These are phyloP conservation scores for Goffeauzyma gilvescens DNA, from an alignment of 768 basidiomycete species.

Conservation along the genomic window DNA sequence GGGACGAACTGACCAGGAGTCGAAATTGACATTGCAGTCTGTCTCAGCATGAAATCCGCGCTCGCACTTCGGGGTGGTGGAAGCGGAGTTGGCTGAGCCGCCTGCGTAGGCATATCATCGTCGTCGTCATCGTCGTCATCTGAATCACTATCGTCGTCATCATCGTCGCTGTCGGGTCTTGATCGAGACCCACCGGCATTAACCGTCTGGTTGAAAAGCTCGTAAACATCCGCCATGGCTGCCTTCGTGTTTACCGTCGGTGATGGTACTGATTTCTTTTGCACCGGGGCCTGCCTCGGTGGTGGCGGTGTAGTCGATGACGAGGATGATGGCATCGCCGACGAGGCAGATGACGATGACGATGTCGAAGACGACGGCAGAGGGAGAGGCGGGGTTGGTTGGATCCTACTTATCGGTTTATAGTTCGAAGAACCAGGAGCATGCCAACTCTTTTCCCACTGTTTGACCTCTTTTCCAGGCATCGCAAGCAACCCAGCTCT, in stretches of 20 bases:
- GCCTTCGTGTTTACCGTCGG: conserved; percentile 94
- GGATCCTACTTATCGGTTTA: too few species aligned
- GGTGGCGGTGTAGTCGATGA: too few species aligned
- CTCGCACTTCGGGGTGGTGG: conserved; percentile 15
- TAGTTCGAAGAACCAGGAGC: too few species aligned
- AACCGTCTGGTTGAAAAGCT: conserved; percentile 61
- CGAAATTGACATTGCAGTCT: conserved; percentile 19
- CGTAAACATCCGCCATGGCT: conserved; percentile 80
- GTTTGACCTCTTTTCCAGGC: conserved; percentile 19
- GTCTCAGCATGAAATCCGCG: conserved; percentile 6
- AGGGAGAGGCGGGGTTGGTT: too few species aligned
- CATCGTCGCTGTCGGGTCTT: conserved; percentile 7
- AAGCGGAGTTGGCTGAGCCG: conserved; percentile 21
- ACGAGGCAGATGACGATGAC: too few species aligned
- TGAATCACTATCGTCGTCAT: conserved; percentile 19
- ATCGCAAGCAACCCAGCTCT: conserved; percentile 19
- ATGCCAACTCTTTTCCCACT: conserved; percentile 29
- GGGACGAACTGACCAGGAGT: conserved; percentile 22
- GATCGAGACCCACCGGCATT: conserved; percentile 22
- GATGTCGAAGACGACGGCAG: too few species aligned
- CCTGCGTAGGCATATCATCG: conserved; percentile 5
- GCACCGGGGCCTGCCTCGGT: too few species aligned
- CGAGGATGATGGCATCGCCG: too few species aligned
- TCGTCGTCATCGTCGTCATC: conserved; percentile 23
- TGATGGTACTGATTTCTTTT: conserved; percentile 26